Base-by-base conservation (phyloP, 768 basidiomycete genomes). In the Suillus alpinus region DNA sequence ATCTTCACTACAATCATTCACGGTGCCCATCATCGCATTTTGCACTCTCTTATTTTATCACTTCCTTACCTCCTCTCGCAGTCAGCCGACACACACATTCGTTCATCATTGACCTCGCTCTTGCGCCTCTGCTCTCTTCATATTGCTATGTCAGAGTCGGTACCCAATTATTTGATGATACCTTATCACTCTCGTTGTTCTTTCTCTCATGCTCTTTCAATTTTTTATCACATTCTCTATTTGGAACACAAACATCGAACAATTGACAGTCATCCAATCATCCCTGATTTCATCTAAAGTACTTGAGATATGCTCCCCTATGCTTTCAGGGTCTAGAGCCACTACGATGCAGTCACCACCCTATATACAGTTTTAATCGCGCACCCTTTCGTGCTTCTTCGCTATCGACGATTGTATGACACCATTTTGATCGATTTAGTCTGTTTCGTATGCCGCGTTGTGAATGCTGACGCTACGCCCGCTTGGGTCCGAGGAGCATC, bases 401-500 rank as follows among this genome's bases (percentile, higher is more conserved):
- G 10, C 34, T 60, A 61, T 37, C 41, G 10, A 55, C 41, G 10
- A 55, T 55, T 39, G 37, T 55, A 39, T 12, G 37, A 39, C 10
- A 26, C 53, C 23, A 39, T 34, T 60, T 60, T 60, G 60, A 44
- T 62, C 40, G 31, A 62, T 31, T 23, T 60, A 62, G 26, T 63
- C 40, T 50, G 49, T 44, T 29, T 77, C 75, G 73, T 98, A 97
- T 13, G 97, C 96, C 53, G 93, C 87, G 67, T 89, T 92, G 82
- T 99, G 97, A 68, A 98, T 98, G 75, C 85, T 89, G 70, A 98
- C 96, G 64, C 92, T 94, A 55, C 97, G 83, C 34, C 97, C 97
- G 64, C 93, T 95, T 34, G 97, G 97, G 73, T 99, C 97, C 34
- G 92, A 77, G 3, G 92, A 81, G 70, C 96, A 97, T 59, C 96